Base-by-base conservation (phyloP, 768 basidiomycete genomes). In the Boletus tylopilopsis region DNA sequence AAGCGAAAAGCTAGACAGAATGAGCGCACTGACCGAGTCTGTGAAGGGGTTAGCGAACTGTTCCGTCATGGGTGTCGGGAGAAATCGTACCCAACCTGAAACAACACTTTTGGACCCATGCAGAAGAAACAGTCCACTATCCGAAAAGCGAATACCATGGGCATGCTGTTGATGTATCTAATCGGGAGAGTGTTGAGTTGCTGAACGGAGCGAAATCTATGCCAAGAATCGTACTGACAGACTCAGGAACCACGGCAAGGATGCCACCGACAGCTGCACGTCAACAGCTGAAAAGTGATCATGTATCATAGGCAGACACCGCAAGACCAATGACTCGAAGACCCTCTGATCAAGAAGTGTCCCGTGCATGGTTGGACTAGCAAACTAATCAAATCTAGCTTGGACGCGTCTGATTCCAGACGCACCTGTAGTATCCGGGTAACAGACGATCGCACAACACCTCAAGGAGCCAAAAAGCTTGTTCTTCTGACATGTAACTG, bases 401-500 rank as follows among this genome's bases (percentile, higher is more conserved):
- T 4, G 16, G 12, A 43, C 19, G 39, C 21, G 32, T 39, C 12
- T 22, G 10, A 9, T 18, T 40, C 23, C 9, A 21, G 36, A 41
- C 82, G 53, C 42, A 94, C 94, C 88, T 86, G 66, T 96, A 97
- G 68, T 97, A 97, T n/a, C 95, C 95, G 4, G 96, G 96, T 23
- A 99, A 73, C 23, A 98, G 80, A 13, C 95, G 83, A 60, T 94
- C 92, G 58, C 96, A 98, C 6, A 99, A 76, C 2, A 97, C 91
- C 62, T 94, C 90, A 6, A 99, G 76, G 6, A 97, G 75, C 94
- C 94, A 98, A 67, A 99, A 99, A 11, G 94, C 86, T 67, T 98
- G 95, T 59, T 98, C 96, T 69, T 99, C 96, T 3, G 93, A 95
- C 92, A 96, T 93, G 67, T 97, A 99, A 54, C 94, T 98, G 58